These are phyloP conservation scores for Chenopodium album DNA, from an alignment of 148 eudicot species.

Conservation along the genomic window DNA sequence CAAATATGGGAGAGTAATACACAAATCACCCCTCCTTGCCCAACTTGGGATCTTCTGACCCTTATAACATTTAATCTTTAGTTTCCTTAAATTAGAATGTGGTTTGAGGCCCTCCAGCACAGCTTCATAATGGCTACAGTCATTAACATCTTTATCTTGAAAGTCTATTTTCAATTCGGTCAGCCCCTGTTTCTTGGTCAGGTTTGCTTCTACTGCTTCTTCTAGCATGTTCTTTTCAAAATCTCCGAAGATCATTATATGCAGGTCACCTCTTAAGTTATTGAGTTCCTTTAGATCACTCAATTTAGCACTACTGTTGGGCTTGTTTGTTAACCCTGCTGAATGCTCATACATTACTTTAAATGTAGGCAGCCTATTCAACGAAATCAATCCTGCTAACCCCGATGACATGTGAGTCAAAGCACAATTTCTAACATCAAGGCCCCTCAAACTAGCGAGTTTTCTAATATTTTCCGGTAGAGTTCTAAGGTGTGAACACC, in stretches of 20 bases:
- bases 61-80: too few species aligned
- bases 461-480: not conserved
- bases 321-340: too few species aligned
- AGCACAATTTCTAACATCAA: not conserved
- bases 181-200: not conserved
- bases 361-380: not conserved
- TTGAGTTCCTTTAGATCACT: conserved; percentile 16
- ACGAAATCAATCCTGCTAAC: conserved; percentile 9
- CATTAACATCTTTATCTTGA: too few species aligned
- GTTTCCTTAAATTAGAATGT: too few species aligned
- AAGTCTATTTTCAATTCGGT: not conserved
- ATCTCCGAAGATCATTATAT: not conserved
- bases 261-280: not conserved
- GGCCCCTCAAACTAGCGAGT: conserved; percentile 4
- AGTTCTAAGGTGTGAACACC: too few species aligned
- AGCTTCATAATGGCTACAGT: too few species aligned
- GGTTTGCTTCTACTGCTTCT: conserved; percentile 16
- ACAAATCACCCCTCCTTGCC: too few species aligned
- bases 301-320: not conserved
- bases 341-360: not conserved
- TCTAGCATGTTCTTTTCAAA: not conserved
- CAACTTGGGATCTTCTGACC: too few species aligned
- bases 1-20: too few species aligned
- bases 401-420: conserved; percentile 5
- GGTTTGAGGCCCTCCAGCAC: too few species aligned